Base-by-base conservation (phyloP, 257 asterid genomes). In the Ilex aquifolium region DNA sequence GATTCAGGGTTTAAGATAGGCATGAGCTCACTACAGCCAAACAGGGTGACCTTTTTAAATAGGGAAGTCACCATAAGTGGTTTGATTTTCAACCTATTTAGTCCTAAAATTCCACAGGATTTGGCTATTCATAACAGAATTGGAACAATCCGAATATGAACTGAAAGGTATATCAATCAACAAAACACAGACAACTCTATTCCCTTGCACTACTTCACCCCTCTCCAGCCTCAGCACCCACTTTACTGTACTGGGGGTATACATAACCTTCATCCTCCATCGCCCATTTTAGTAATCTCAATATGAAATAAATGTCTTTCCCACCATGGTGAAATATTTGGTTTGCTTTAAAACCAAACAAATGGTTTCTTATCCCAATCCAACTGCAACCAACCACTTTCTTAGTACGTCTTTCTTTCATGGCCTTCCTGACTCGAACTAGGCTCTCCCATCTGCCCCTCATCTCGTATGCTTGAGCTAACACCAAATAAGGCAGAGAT, bases 361-460 rank as follows among this genome's bases (percentile, higher is more conserved):
- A 57, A 49, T 44, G 36, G 51, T 71, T 75, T 64, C 75, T 54
- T 63, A 83, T 40, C 51, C 84, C 68, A 71, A 85, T 74, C 83
- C 76, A 78, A 78, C 94, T 83, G 73, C 75, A 70, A 31, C 77
- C 83, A 57, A 48, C 71, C 51, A 60, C 64, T 60, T 74, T 65
- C 69, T 49, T 68, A 36, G 48, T 65, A 3, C 39, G 42, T 55
- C 72, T 68, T 69, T 69, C 79, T 49, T 57, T 75, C 80, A 83
- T 78, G 68, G 67, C 62, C 65, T 67, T 83, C 74, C 67, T 81
- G 56, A 81, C 84, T 66, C 91, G 82, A 69, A 88, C 87, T 14
- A 83, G 74, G 63, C 89, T 77, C 65, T 88, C 95, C 95, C 95
- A 88, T 74, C 79, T 83, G 44, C 86, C 87, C 44, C 63, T 69